These are phyloP conservation scores for Boletus pseudopeckii DNA, from an alignment of 768 basidiomycete genomes.

Conservation along the genomic window DNA sequence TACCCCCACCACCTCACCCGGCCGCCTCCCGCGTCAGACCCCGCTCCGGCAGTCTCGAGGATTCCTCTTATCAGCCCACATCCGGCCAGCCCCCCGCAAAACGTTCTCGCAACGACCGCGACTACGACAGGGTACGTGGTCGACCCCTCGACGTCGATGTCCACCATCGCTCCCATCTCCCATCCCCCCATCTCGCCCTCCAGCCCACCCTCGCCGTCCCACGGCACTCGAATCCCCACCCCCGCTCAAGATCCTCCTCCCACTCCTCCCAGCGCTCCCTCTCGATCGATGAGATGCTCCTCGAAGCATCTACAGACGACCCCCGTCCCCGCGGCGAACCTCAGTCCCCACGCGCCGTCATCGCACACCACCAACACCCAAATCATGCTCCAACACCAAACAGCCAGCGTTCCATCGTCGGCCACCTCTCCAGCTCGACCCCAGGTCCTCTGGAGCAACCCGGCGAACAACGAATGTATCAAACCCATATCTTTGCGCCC, in stretches of 20 bases:
- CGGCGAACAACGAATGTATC: slow-evolving; percentile 44
- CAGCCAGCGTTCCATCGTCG: slow-evolving; percentile 21
- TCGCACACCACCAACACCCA: slow-evolving; percentile 32
- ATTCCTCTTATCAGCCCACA: slow-evolving; percentile 26
- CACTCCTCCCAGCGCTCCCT: slow-evolving; percentile 36
- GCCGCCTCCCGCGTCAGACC: slow-evolving; percentile 37
- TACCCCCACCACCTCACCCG: slow-evolving; percentile 39
- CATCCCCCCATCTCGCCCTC: slow-evolving; percentile 11
- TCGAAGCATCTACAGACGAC: slow-evolving; percentile 43
- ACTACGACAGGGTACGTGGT: slow-evolving; percentile 27
- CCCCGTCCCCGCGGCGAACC: slow-evolving; percentile 32
- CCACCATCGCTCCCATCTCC: slow-evolving; percentile 28
- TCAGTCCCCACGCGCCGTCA: slow-evolving; percentile 27
- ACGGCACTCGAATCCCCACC: slow-evolving; percentile 12
- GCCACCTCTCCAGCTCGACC: slow-evolving; percentile 16
- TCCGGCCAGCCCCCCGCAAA: slow-evolving; percentile 49
- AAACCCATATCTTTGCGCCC: slow-evolving; percentile 70
- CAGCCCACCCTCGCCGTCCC: slow-evolving; percentile 10
- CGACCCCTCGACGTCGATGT: slow-evolving; percentile 22
- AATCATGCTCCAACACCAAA: slow-evolving; percentile 16
- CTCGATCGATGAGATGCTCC: slow-evolving; percentile 46
- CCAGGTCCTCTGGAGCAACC: slow-evolving; percentile 33
- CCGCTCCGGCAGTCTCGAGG: slow-evolving; percentile 43
- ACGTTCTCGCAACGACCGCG: slow-evolving; percentile 40
- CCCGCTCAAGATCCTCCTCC: slow-evolving; percentile 31